Base-by-base conservation (phyloP, 1,284 basidiomycete species). In the Rugosomyces carneus region DNA sequence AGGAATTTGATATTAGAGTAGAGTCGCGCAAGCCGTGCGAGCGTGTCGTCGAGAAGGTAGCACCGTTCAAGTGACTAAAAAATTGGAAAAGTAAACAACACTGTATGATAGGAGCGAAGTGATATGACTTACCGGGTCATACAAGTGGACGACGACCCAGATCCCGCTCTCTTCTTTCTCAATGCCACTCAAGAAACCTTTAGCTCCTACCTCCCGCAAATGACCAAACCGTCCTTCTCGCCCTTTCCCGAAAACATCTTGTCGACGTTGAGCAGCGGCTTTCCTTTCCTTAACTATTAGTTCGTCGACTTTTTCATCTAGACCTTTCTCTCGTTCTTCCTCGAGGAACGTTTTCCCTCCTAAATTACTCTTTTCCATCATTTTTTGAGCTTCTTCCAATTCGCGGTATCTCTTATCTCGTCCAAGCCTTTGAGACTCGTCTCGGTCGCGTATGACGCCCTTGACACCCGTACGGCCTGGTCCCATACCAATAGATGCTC, bases 141-240 rank as follows among this genome's bases (percentile, higher is more conserved):
- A 93, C 5, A 93, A 70, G 63, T 93, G 89, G 24, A 93, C 71
- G 10, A 91, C 78, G 11, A 93, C 85, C 79, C 84, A 89, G 3
- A 80, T 74, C 2, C 75, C 76, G 43, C 65, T 67, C 24, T 78
- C 77, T 60, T 90, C 89, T 21, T 75, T 69, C 60, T 92, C 89
- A 3, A 93, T 80, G 1, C 89, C 86, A 42, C 70, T 67, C 43
- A 92, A 70, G 57, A 84, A 93, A 19, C 84, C 84, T 48, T 77
- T 72, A 50, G 79, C 64, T 0, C 87, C 89, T 3, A 93, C 84
- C 61, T 93, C 89, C 37, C 89, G 68, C 53, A 93, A 59, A 62
- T 92, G 86, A 0, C 90, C 89, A 64, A 90, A 92, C 49, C 69
- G 63, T 1, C 82, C 80, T 48, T 72, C 67, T 55, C 70, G 70